Evolutionary conservation across 106 monocot species (phyloP).

Genomic region (Dendrobium huoshanense): DNA sequence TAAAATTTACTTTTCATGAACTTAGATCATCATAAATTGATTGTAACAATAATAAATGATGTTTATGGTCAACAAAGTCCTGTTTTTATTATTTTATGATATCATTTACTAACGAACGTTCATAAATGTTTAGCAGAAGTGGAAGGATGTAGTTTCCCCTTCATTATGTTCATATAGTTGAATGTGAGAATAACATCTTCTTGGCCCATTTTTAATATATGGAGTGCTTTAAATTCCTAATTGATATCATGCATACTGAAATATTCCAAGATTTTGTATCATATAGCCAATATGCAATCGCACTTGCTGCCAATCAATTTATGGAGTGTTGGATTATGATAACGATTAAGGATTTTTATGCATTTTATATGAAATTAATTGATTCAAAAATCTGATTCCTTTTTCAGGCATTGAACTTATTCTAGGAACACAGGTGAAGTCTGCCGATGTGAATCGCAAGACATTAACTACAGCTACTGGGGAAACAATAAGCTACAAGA

Average conservation of each 20-base stretch:
- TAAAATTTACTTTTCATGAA: neutral
- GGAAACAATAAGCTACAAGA: constrained; percentile 94
- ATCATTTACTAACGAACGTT: neutral
- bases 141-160: too few relatives aligned
- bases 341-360: neutral
- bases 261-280: too few relatives aligned
- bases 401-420: constrained; percentile 83
- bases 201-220: too few relatives aligned
- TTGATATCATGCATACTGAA: too few relatives aligned
- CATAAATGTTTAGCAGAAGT: neutral
- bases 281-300: too few relatives aligned
- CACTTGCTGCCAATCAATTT: neutral
- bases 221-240: too few relatives aligned
- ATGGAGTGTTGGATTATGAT: neutral
- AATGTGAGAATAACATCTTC: too few relatives aligned
- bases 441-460: constrained; percentile 80
- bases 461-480: constrained; percentile 62
- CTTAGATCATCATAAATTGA: neutral
- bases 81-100: neutral
- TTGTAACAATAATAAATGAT: neutral
- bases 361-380: neutral
- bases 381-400: neutral
- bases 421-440: constrained; percentile 80
- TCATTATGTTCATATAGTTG: too few relatives aligned
- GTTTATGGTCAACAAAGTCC: neutral